Base-by-base conservation (phyloP, 2,329 filamentous ascomycete genomes). In the Aspergillus tubingensis region DNA sequence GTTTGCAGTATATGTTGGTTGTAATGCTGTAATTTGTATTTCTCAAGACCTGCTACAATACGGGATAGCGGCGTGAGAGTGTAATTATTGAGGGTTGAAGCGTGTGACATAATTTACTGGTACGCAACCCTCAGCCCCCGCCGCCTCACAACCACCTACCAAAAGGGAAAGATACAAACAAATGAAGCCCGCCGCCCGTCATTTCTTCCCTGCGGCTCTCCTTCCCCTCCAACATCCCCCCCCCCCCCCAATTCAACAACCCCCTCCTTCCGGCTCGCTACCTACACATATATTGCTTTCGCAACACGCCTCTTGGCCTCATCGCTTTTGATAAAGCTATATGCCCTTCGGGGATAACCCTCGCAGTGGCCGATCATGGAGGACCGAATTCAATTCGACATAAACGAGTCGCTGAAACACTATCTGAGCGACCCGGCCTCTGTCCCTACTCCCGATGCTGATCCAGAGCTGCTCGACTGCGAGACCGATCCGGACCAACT, bases 361-460 rank as follows among this genome's bases (percentile, higher is more conserved):
- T 66, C 62, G 59, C 53, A 52, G 61, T 61, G 59, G 62, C 61
- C 63, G 88, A 89, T 83, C 72, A 90, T 90, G 81, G 83, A 84
- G 69, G 81, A 82, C 66, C 80, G 78, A 65, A 85, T 92, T 75
- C 85, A 89, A 72, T 99, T 99, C 80, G 91, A 98, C 77, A 91
- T 99, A 78, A 96, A 97, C 77, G 90, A 96, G 81, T 92, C 92
- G 67, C 89, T 98, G 77, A 97, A 96, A 83, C 86, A 91, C 76
- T 99, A 97, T 80, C 91, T 97, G 85, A 96, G 92, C 79, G 94
- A 98, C 76, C 94, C 95, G 8, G 83, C 88, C 49, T 86, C 87
- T 41, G 90, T 98, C 58, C 83, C 90, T 7, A 97, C 93, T 2
- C 88, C 91, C 47, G 94, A 98, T 76, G 95, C 93, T 58, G 90